phyloP scores from a whole-genome alignment of 352 stramenopile species.

The Globisporangium canariense region DNA sequence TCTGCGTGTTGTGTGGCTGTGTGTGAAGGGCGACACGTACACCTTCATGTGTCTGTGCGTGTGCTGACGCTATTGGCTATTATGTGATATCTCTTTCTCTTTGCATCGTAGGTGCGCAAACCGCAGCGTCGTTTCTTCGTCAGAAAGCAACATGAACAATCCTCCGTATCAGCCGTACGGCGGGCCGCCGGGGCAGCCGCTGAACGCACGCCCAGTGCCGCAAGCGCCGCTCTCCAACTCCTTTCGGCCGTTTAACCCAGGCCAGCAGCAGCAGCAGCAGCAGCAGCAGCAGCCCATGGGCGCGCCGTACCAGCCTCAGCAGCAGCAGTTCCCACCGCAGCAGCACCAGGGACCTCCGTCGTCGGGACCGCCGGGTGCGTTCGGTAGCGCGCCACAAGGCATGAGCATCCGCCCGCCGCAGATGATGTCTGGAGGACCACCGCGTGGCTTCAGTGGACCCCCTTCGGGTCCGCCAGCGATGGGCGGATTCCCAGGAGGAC shows the following conservation, averaged over 20 bases:
- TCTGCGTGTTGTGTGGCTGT: neutral
- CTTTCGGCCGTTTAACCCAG: constrained; percentile 68
- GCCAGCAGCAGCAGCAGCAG: constrained; percentile 30
- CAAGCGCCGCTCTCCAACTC: constrained; percentile 27
- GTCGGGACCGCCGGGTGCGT: constrained; percentile 20
- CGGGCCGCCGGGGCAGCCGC: constrained; percentile 27
- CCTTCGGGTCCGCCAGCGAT: constrained; percentile 23
- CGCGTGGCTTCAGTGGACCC: constrained; percentile 18
- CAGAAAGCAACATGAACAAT: constrained; percentile 20
- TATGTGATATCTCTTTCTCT: neutral
- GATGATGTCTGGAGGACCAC: constrained; percentile 11
- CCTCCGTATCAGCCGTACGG: constrained; percentile 60
- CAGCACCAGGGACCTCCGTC: constrained; percentile 25
- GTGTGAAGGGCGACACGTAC: neutral
- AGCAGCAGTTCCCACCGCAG: constrained; percentile 13
- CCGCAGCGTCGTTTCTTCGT: constrained; percentile 4
- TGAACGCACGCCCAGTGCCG: constrained; percentile 25
- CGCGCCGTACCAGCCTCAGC: constrained; percentile 25
- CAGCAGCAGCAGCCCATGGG: constrained; percentile 28
- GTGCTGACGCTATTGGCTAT: neutral
- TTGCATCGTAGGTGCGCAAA: neutral
- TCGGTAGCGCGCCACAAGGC: constrained; percentile 35
- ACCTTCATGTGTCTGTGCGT: constrained; percentile 4
- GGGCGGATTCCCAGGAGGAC: constrained; percentile 16
- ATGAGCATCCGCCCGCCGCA: constrained; percentile 27